Conservation (phyloP, 768 basidiomycete species). For the Lactarius sanguifluus region DNA sequence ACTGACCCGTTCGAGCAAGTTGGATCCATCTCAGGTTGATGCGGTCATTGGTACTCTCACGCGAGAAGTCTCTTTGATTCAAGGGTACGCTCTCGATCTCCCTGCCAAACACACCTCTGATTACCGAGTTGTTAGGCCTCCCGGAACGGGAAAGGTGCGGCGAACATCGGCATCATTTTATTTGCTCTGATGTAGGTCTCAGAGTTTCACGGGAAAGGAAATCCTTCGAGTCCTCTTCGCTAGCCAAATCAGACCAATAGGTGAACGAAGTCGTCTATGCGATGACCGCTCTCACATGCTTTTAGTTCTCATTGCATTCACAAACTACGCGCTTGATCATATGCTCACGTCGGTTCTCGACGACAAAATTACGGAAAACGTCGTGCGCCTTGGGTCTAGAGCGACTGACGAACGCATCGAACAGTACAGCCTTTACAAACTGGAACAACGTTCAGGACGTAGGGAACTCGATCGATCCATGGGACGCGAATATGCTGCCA, state of each 20-base stretch:
- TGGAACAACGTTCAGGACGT: conserved; percentile 48
- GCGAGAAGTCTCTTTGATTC: conserved; percentile 63
- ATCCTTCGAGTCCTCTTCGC: conserved; percentile 62
- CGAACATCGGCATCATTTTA: background rate
- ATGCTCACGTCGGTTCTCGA: conserved; percentile 66
- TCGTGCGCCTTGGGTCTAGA: conserved; percentile 70
- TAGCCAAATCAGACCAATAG: conserved; percentile 53
- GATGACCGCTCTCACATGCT: background rate
- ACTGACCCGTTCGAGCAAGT: conserved; percentile 47
- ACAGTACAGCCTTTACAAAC: conserved; percentile 56
- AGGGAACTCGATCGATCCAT: conserved; percentile 44
- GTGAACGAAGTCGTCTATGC: conserved; percentile 27
- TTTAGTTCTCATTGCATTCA: conserved; percentile 57
- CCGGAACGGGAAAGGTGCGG: conserved; percentile 73
- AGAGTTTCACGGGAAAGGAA: conserved; percentile 71
- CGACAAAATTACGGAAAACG: conserved; percentile 55
- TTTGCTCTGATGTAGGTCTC: conserved; percentile 5
- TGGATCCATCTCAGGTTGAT: conserved; percentile 72
- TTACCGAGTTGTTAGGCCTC: conserved; percentile 49
- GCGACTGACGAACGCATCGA: conserved; percentile 58
- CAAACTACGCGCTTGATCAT: conserved; percentile 79
- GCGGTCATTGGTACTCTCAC: conserved; percentile 62
- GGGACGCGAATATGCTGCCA: conserved; percentile 37
- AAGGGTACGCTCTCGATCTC: conserved; percentile 50
- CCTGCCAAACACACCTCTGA: background rate